Evolutionary conservation across 768 basidiomycete species (phyloP), one percentile per base, ranked within the genome.

Genomic region (Pleurotus sapidus): DNA sequence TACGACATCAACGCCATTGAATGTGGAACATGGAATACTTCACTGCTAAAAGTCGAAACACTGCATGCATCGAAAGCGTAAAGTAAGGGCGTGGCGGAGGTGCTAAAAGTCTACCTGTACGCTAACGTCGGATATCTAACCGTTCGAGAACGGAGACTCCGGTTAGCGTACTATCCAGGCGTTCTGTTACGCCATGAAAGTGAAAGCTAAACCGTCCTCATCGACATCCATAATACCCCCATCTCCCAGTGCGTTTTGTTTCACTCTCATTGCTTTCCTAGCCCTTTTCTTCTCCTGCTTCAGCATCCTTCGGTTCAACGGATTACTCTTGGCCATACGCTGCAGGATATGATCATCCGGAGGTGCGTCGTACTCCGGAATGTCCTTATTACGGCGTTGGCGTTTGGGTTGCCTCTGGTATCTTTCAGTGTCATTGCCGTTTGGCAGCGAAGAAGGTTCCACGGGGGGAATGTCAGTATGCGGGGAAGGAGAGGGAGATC

Each of bases 241-340:
- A 46, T 42, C 15, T 59, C 49, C 49, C 53, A 53, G 38, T 12
- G 14, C 54, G 27, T 43, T 30, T 7, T 48, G 63, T 49, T 63
- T 68, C 20, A 70, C 69, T 37, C 74, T 74, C 40, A 76, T 78
- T 4, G 80, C 78, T 66, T 83, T 84, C 63, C 83, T 75, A 38
- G 80, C 82, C 61, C 75, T 74, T 74, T 89, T 91, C 48, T 82
- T 80, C 46, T 84, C 86, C 65, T 72, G 79, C 72, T 89, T 90
- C 63, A 89, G 62, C 61, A 76, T 72, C 63, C 74, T 78, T 59
- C 88, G 72, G 56, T 76, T 83, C 59, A 91, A 61, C 12, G 88
- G 87, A 66, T 88, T 88, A 56, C 79, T 73, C 58, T 67, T 65
- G 11, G 77, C 78, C 79, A 84, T 82, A 58, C 68, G 70, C 45